A percentile compares a stretch with the other conserved stretches of the same genome.
These are phyloP conservation scores for Epichloe glyceriae DNA, from an alignment of 2,329 filamentous ascomycete species.

Conservation along the genomic window DNA sequence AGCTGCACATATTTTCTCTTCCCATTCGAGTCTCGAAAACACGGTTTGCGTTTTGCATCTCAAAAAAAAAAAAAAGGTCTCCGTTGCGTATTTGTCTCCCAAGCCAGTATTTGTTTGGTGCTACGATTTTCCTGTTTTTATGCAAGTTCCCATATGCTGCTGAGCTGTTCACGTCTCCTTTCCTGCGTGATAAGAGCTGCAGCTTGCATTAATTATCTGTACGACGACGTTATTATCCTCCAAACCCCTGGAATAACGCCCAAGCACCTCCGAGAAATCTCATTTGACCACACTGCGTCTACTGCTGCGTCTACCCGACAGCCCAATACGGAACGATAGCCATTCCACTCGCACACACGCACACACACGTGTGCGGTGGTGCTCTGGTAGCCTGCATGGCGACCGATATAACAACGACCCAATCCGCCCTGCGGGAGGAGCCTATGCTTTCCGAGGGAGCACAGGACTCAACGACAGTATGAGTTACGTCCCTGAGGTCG, in stretches of 20 bases:
- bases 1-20: conserved; percentile 8
- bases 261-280: conserved; percentile 7
- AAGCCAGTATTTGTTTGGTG: conserved; percentile 3
- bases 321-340: conserved; percentile 17
- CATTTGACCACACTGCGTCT: conserved; percentile 6
- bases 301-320: conserved; percentile 20
- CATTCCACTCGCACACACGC: neutral
- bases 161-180: neutral
- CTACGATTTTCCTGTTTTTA: neutral
- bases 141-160: neutral
- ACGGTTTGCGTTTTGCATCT: conserved; percentile 2
- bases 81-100: conserved; percentile 7
- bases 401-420: conserved; percentile 19
- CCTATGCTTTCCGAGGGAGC: conserved; percentile 12
- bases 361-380: neutral
- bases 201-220: conserved; percentile 5
- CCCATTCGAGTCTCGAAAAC: neutral
- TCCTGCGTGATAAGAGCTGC: conserved; percentile 2
- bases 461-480: conserved; percentile 26
- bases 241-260: conserved; percentile 5
- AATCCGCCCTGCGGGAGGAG: conserved; percentile 13
- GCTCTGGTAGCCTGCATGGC: conserved; percentile 16
- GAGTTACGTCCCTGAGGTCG: conserved; percentile 24
- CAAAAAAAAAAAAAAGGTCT: conserved; percentile 4
- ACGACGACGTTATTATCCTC: conserved; percentile 5